A percentile compares a stretch with the other conserved stretches of the same genome.
phyloP scores from a whole-genome alignment of 2,329 filamentous ascomycete genomes.

The Colletotrichum eremochloae region DNA sequence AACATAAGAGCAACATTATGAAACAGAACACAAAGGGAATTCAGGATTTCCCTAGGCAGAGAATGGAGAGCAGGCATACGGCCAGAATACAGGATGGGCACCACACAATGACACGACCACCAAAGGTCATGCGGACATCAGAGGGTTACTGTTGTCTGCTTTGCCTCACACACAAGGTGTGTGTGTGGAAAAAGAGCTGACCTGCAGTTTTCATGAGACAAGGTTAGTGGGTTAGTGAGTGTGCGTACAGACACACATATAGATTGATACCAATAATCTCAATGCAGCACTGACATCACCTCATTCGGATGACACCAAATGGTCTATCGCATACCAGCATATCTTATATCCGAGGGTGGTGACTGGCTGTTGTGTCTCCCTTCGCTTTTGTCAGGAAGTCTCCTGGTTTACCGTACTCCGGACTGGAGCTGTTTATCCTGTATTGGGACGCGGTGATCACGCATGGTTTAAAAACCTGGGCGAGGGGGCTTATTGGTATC shows the following conservation, averaged over 20 bases:
- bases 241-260: slow-evolving; percentile 11
- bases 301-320: neutral
- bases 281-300: neutral
- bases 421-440: neutral
- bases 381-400: neutral
- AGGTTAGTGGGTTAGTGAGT: slow-evolving; percentile 12
- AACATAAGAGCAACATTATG: slow-evolving; percentile 19
- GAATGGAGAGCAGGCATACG: slow-evolving; percentile 13
- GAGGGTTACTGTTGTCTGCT: slow-evolving; percentile 3
- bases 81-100: slow-evolving; percentile 16
- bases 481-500: neutral
- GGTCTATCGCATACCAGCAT: neutral
- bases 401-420: neutral
- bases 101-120: neutral
- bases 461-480: neutral
- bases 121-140: neutral
- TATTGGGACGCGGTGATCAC: neutral
- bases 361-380: neutral
- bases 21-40: slow-evolving; percentile 6
- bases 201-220: slow-evolving; percentile 9
- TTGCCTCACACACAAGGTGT: slow-evolving; percentile 1
- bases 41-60: slow-evolving; percentile 14
- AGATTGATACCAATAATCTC: slow-evolving; percentile 32
- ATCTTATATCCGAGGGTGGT: neutral
- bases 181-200: neutral